phyloP scores from a whole-genome alignment of 257 asterid genomes.

The Solanum raphanifolium region DNA sequence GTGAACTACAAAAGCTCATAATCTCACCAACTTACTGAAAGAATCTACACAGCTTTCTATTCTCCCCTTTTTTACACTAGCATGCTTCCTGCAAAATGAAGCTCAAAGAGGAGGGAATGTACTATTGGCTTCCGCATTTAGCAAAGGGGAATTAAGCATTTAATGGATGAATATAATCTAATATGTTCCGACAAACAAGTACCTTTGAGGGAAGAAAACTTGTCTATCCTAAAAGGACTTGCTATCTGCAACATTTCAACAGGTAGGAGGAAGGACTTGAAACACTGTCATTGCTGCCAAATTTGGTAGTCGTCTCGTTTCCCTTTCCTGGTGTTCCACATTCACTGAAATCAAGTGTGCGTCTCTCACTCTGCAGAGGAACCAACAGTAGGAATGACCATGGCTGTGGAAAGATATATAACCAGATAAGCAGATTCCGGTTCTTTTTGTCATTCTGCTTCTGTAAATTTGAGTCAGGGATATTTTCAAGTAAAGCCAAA shows the following conservation, averaged over 20 bases:
- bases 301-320: conserved; percentile 25
- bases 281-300: conserved; percentile 15
- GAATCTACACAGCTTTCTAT: background rate
- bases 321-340: conserved; percentile 63
- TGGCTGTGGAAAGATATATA: background rate
- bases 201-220: background rate
- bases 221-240: background rate
- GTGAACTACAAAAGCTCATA: background rate
- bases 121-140: background rate
- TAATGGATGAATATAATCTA: background rate
- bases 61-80: background rate
- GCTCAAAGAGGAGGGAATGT: background rate
- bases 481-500: background rate
- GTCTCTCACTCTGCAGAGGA: conserved; percentile 59
- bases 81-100: background rate
- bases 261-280: conserved; percentile 67
- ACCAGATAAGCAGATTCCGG: background rate
- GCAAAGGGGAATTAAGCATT: background rate
- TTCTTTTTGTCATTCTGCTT: background rate
- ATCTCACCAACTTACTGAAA: background rate
- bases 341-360: conserved; percentile 77
- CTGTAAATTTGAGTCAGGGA: background rate
- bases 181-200: background rate
- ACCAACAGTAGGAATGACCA: background rate
- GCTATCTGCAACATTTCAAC: conserved; percentile 62